Evolutionary conservation across 192 early-diverging fungal genomes (phyloP), one percentile per base, ranked within the genome.

Genomic region (Glomus cerebriforme): DNA sequence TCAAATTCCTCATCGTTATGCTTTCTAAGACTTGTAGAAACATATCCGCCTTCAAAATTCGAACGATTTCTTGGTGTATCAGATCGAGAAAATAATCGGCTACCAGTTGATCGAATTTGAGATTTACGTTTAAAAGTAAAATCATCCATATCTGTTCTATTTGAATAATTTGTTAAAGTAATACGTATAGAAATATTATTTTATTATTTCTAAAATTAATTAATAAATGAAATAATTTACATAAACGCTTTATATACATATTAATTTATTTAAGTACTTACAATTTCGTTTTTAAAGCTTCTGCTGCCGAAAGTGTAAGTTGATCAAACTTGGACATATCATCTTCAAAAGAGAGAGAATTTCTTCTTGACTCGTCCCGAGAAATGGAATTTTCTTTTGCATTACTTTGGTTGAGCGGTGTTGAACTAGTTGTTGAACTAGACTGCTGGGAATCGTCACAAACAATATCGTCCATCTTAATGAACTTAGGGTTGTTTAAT

Each of bases 1-100:
- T 85, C 62, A 32, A 77, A 77, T 64, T 77, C 75, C 15, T 66
- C 63, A 66, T 77, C 59, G n/a, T 77, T 34, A 49, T 77, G 75
- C 37, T 66, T 64, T 77, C 63, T 64, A n/a, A 77, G 65, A 31
- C 24, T 77, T 27, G 62, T 66, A 29, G 75, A 77, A 26, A 45
- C 15, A 66, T 77, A 26, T 45, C 62, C 75, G 49, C n/a, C 17
- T 39, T 64, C 62, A 43, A 17, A 24, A 19, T 9, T 66, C 19
- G 15, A 26, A 19, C 13, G 45, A 49, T 66, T 77, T 59, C 26
- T 74, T 19, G 31, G 73, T 59, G 32, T 15, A 47, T 64, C 59
- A 27, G 75, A 22, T 32, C 45, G 35, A 24, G 75, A 64, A 32
- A 77, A 77, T 4, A 77, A 39, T 66, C 63, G 60, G 15, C 63